These are phyloP conservation scores for Backusella mclennaniae DNA, from an alignment of 192 early-diverging fungal species.

Conservation along the genomic window DNA sequence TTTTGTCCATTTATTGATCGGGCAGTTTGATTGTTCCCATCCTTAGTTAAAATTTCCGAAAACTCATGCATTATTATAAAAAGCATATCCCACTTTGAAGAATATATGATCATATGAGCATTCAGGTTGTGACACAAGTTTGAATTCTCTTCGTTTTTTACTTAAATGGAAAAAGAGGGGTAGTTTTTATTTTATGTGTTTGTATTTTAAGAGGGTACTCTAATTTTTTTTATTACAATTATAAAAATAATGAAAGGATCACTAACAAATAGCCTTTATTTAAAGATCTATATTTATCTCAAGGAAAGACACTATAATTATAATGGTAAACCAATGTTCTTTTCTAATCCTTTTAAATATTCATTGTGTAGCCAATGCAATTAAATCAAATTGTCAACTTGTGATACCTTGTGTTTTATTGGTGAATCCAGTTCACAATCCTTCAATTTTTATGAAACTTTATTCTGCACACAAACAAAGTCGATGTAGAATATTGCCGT, in stretches of 20 bases:
- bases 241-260: too few relatives aligned
- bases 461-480: not conserved
- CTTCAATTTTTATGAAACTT: not conserved
- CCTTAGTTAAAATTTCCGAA: not conserved
- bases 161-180: too few relatives aligned
- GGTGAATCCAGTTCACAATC: not conserved
- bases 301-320: too few relatives aligned
- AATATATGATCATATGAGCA: not conserved
- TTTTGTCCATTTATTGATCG: not conserved
- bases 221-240: too few relatives aligned
- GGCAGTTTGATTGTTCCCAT: not conserved
- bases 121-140: not conserved
- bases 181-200: too few relatives aligned
- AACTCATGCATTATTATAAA: not conserved
- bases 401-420: not conserved
- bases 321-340: too few relatives aligned
- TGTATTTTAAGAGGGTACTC: too few relatives aligned
- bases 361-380: not conserved
- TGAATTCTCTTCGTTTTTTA: too few relatives aligned
- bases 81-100: not conserved
- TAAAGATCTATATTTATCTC: too few relatives aligned
- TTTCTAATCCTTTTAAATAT: not conserved
- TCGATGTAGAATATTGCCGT: too few relatives aligned
- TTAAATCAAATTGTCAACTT: not conserved
- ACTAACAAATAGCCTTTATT: too few relatives aligned